These are phyloP conservation scores for Inga leiocalycina DNA, from an alignment of 306 rosid species.

Conservation along the genomic window DNA sequence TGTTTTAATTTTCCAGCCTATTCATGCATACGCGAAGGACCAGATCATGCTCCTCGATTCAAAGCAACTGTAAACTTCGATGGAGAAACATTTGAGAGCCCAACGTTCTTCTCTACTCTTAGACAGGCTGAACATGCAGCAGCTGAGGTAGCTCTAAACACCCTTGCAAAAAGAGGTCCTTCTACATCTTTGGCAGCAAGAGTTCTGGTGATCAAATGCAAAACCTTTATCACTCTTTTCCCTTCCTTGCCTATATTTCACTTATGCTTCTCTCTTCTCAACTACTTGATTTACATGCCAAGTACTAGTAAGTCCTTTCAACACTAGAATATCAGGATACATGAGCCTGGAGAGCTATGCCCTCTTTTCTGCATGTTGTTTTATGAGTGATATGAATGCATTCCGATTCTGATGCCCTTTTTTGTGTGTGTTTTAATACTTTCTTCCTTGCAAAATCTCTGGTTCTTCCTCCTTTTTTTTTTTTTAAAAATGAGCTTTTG, in stretches of 20 bases:
- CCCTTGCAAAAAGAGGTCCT: constrained; percentile 75
- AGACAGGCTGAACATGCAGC: constrained; percentile 91
- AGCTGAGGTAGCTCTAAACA: constrained; percentile 76
- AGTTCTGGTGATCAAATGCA: constrained; percentile 63
- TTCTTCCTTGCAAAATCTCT: constrained; percentile 2
- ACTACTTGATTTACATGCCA: constrained; percentile 22
- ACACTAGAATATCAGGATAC: neutral
- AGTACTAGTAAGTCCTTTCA: neutral
- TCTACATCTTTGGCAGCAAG: constrained; percentile 84
- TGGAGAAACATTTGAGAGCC: constrained; percentile 86
- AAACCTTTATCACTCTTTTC: neutral
- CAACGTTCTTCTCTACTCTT: constrained; percentile 74
- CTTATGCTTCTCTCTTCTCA: neutral
- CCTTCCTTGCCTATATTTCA: neutral
- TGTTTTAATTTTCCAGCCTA: constrained; percentile 88
- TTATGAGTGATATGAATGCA: neutral
- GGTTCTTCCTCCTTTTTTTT: neutral
- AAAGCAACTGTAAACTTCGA: constrained; percentile 84
- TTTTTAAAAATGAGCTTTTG: no score
- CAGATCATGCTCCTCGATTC: constrained; percentile 90
- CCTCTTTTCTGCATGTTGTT: constrained; percentile 12
- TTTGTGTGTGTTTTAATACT: neutral
- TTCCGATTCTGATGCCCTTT: neutral
- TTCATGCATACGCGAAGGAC: constrained; percentile 89
- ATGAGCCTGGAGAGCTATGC: neutral